Conservation (phyloP, 805 yeast species). For the Lipomyces starkeyi region DNA sequence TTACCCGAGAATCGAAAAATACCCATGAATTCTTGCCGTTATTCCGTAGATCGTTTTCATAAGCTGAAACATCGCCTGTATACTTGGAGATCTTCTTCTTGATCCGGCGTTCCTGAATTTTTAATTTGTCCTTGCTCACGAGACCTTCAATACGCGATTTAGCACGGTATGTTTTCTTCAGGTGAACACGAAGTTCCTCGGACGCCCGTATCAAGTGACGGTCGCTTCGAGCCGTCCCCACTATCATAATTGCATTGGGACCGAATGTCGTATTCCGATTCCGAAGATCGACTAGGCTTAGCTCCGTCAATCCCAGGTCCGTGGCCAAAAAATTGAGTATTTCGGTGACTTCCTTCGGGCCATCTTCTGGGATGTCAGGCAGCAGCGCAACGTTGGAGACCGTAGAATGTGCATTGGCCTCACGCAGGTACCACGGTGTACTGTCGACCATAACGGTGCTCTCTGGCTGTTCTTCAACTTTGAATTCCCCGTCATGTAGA, state of each 20-base stretch:
- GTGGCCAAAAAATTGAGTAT: constrained; percentile 57
- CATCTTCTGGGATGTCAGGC: constrained; percentile 63
- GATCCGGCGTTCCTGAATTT: constrained; percentile 58
- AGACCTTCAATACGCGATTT: constrained; percentile 74
- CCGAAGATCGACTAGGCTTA: constrained; percentile 69
- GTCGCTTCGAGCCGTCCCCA: constrained; percentile 77
- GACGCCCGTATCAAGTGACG: constrained; percentile 78
- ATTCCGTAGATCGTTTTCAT: constrained; percentile 59
- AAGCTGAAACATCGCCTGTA: constrained; percentile 57
- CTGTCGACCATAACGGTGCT: constrained; percentile 12
- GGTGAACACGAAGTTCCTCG: constrained; percentile 57
- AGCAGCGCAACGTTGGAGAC: constrained; percentile 43
- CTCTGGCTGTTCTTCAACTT: constrained; percentile 1
- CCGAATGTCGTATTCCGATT: constrained; percentile 49
- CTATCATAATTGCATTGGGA: constrained; percentile 56
- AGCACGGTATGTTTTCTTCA: constrained; percentile 59
- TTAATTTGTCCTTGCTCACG: constrained; percentile 60
- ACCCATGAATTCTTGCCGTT: constrained; percentile 73
- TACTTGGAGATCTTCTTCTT: constrained; percentile 60
- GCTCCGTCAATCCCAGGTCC: constrained; percentile 69
- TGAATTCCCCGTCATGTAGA: constrained; percentile 29
- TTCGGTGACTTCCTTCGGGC: constrained; percentile 60
- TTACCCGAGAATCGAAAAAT: constrained; percentile 69
- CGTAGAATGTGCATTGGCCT: neutral
- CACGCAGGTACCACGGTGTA: constrained; percentile 35